Evolutionary conservation across 73 alveolate genomes (phyloP), one percentile per base, ranked within the genome.

Genomic region (Paramecium primaurelia): DNA sequence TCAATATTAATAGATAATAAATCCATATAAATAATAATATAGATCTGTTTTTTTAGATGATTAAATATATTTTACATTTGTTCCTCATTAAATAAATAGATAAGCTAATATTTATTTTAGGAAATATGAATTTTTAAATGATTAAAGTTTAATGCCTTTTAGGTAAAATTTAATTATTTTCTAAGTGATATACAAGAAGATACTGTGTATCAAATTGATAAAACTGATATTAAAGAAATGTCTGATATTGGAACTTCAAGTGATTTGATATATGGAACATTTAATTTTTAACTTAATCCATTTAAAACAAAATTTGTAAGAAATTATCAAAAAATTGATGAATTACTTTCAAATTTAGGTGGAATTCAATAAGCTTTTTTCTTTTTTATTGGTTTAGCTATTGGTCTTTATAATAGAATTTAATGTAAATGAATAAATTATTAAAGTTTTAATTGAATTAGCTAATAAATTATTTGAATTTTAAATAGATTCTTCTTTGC

Each of bases 311-410:
- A 73, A 20, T 34, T 73, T 22, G 59, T 22, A 2, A 32, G 87
- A 73, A 73, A 25, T 38, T 73, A 36, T 37, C 64, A 37, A 37
- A 73, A 73, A 73, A 25, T 73, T 36, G 87, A 73, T 34, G 87
- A 73, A 20, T 38, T 73, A 12, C 59, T 73, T 12, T 73, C 87
- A 20, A 73, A 73, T 73, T 34, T 73, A 37, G 87, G 87, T 10
- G 87, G 87, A n/a, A 73, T 73, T 12, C 8, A 73, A 73, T n/a
- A 73, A 73, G 59, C 59, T 4, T 73, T 73, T 44, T 73, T 73
- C 59, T 73, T 73, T 73, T 37, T 40, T 37, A 38, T 73, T 36
- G 87, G 87, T 1, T 34, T 73, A 18, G 12, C 40, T 4, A 38
- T 73, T 0, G 59, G 87, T 34, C 26, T 37, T 10, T 73, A 73